Evolutionary conservation across 164 flowering plant species (phyloP), one percentile per base, ranked within the genome.

Genomic region (Kalanchoe fedtschenkoi): DNA sequence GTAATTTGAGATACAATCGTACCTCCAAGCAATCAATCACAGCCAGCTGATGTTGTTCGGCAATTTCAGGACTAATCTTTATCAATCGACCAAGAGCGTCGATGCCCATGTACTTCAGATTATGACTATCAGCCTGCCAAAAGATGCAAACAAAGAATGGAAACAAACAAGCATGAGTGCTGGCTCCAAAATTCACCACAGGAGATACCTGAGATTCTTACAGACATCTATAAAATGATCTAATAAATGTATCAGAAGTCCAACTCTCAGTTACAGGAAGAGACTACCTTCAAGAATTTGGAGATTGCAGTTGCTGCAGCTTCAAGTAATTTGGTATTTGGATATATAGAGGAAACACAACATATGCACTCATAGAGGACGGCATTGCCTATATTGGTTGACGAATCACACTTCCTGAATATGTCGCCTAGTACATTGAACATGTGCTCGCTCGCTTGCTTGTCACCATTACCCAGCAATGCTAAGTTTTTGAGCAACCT

Each of bases 21-120:
- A 88, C 99, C 99, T 95, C 99, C 69, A 95, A 76, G 76, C 99
- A 95, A 74, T 95, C 97, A 65, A 95, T 95, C 30, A 95, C 99
- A 65, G 99, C 96, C 69, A 95, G 76, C 66, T 95, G 99, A 70
- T 95, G 99, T 65, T 84, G 96, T 68, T 95, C 99, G 42, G 97
- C 99, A 66, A 87, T 84, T 59, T 95, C 96, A 65, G 99, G 96
- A 72, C 80, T 90, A 70, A 82, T 80, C 81, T 78, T 88, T 73
- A 93, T 87, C 69, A 93, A 75, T 68, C 91, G 74, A 66, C 95
- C 81, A 72, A 93, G 89, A 29, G 97, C 92, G 76, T 93, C 99
- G 71, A 93, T 88, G 39, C 99, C 99, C 90, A 93, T 85, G 69
- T 93, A 93, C 56, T 88, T 90, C 42, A 90, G 76, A 77, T 95